Evolutionary conservation across 2,329 filamentous ascomycete genomes (phyloP), one percentile per base, ranked within the genome.

Genomic region (Neophaeococcomyces aloes): DNA sequence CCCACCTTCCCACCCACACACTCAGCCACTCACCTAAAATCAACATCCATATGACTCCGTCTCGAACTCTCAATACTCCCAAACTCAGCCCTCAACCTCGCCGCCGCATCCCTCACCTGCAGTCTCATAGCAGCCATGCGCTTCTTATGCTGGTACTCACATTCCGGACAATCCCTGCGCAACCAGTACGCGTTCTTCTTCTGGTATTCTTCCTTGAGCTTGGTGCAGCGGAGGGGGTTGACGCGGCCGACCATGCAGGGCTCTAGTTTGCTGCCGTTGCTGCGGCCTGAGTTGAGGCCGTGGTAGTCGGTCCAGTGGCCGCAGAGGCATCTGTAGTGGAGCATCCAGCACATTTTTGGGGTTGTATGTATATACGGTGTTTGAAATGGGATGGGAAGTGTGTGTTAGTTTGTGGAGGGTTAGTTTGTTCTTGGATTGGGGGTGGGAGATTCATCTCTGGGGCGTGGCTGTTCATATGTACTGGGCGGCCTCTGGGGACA

Each of bases 191-290:
- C 4, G 29, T 42, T n/a, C 10, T 27, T 42, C 29, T 34, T 42
- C 30, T 42, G 14, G 17, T 19, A 14, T 7, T 34, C 29, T 8
- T 27, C 18, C 18, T 29, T 27, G 17, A 35, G 21, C 19, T 11
- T 35, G 19, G 25, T 10, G 30, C 39, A 42, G 14, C 39, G 30
- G 7, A 42, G 31, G 2, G 39, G 39, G 19, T 42, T 42, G 7
- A 19, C 13, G 14, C 19, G 17, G 30, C 11, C 39, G 10, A 42
- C 21, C 11, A 42, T 33, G 14, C 39, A 42, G 30, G 14, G n/a
- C 10, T 21, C 19, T 13, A 34, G 6, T 13, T 38, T 38, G 35
- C 18, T 25, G 21, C 35, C 35, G 11, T 38, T 38, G 3, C 6
- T 23, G 7, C 19, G 18, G 18, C 35, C 35, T 3, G 11, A 19